Evolutionary conservation across 2,329 filamentous ascomycete species (phyloP).

Genomic region (Microdochium paspali): DNA sequence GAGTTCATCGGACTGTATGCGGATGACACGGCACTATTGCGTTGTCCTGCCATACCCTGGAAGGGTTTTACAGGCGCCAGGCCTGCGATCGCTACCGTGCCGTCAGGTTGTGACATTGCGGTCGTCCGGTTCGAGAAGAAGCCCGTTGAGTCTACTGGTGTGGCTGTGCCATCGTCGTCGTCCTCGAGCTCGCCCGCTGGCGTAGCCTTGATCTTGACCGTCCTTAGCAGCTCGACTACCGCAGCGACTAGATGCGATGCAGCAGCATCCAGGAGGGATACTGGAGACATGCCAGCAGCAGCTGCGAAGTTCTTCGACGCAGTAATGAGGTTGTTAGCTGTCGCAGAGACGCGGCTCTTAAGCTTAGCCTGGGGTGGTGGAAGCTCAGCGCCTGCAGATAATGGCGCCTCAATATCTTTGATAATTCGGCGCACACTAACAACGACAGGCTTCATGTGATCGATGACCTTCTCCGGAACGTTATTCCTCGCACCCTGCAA

Average conservation of each 20-base stretch:
- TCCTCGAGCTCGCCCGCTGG: slow-evolving; percentile 68
- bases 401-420: slow-evolving; percentile 61
- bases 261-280: slow-evolving; percentile 89
- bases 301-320: slow-evolving; percentile 85
- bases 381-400: slow-evolving; percentile 41
- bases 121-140: slow-evolving; percentile 55
- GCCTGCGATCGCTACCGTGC: slow-evolving; percentile 24
- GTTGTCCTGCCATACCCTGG: slow-evolving; percentile 44
- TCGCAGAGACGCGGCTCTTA: slow-evolving; percentile 77
- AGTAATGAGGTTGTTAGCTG: slow-evolving; percentile 92
- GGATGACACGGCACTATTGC: slow-evolving; percentile 59
- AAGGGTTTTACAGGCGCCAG: slow-evolving; percentile 45
- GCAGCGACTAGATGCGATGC: slow-evolving; percentile 82
- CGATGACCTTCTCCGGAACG: slow-evolving; percentile 66
- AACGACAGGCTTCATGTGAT: slow-evolving; percentile 81
- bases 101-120: slow-evolving; percentile 21
- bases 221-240: slow-evolving; percentile 74
- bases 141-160: slow-evolving; percentile 56
- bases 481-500: slow-evolving; percentile 66
- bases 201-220: slow-evolving; percentile 74
- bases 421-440: slow-evolving; percentile 76
- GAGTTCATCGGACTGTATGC: slow-evolving; percentile 67
- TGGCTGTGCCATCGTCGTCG: slow-evolving; percentile 59
- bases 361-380: slow-evolving; percentile 57
- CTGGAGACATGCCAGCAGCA: slow-evolving; percentile 75